These are phyloP conservation scores for Batrachochytrium dendrobatidis DNA, from an alignment of 371 early-diverging fungal species.

Conservation along the genomic window DNA sequence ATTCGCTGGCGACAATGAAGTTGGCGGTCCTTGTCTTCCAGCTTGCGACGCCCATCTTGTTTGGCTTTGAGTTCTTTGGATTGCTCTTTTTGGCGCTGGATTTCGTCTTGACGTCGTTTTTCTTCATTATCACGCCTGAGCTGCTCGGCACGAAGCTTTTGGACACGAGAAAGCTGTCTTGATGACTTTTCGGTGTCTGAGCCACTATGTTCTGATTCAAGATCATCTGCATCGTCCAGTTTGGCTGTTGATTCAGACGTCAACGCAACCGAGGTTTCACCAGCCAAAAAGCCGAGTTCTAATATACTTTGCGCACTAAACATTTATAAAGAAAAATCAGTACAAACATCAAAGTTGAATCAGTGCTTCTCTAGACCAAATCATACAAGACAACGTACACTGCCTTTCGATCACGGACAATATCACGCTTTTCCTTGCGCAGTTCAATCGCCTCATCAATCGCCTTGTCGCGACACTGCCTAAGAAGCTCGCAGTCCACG, in stretches of 20 bases:
- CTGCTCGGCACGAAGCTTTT: slow-evolving; percentile 16
- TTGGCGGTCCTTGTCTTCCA: slow-evolving; percentile 21
- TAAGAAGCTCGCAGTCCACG: slow-evolving; percentile 5
- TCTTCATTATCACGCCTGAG: slow-evolving; percentile 15
- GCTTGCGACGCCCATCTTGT: slow-evolving; percentile 21
- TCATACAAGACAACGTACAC: too few species aligned
- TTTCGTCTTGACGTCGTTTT: slow-evolving; percentile 15
- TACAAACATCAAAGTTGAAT: too few species aligned
- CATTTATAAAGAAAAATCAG: too few species aligned
- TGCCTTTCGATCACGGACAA: slow-evolving; percentile 18
- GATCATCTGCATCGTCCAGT: background rate
- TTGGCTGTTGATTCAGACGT: too few species aligned
- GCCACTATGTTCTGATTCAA: background rate
- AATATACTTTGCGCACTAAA: too few species aligned
- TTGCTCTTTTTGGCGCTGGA: slow-evolving; percentile 14
- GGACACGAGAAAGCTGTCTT: slow-evolving; percentile 14
- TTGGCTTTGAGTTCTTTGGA: slow-evolving; percentile 5
- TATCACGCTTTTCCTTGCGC: slow-evolving; percentile 26
- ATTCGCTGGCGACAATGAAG: slow-evolving; percentile 19
- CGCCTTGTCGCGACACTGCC: slow-evolving; percentile 19
- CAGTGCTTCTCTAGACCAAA: too few species aligned
- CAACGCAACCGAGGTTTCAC: too few species aligned
- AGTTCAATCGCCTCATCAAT: slow-evolving; percentile 22
- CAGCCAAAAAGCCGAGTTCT: too few species aligned
- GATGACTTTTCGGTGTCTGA: background rate